phyloP scores from a whole-genome alignment of 2,329 filamentous ascomycete genomes.

The Pestalotiopsis sp. region DNA sequence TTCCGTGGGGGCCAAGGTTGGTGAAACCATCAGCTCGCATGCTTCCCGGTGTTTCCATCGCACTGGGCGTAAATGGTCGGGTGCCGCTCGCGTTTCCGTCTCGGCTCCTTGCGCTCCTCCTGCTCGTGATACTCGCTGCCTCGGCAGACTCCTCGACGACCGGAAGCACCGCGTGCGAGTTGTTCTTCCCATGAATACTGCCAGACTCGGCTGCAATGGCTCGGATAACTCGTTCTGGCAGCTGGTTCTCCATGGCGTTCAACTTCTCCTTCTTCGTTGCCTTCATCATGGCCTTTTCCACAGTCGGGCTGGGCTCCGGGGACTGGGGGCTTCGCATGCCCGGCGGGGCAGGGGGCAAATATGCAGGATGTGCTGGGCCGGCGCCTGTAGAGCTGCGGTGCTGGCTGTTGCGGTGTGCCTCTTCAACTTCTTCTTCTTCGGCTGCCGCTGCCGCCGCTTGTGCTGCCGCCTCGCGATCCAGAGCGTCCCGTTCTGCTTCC shows the following conservation, averaged over 20 bases:
- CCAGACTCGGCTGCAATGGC: constrained; percentile 24
- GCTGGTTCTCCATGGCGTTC: constrained; percentile 28
- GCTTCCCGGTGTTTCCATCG: constrained; percentile 29
- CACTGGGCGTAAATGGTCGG: constrained; percentile 33
- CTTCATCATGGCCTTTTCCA: constrained; percentile 29
- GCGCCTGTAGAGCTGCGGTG: constrained; percentile 10
- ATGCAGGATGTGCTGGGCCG: constrained; percentile 25
- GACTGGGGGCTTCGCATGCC: constrained; percentile 30
- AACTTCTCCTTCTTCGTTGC: constrained; percentile 30
- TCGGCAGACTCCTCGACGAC: constrained; percentile 92
- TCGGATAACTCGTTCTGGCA: constrained; percentile 31
- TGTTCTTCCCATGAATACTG: constrained; percentile 23
- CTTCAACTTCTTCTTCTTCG: constrained; percentile 27
- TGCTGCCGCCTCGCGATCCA: constrained; percentile 55
- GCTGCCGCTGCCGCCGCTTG: constrained; percentile 33
- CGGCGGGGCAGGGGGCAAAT: constrained; percentile 32
- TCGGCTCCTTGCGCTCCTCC: constrained; percentile 57
- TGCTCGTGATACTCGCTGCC: constrained; percentile 49
- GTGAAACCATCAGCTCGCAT: constrained; percentile 33
- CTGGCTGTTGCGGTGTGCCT: constrained; percentile 23
- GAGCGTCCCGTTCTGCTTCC: constrained; percentile 70
- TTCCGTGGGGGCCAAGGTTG: constrained; percentile 29
- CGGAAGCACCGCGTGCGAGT: constrained; percentile 56
- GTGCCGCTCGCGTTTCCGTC: constrained; percentile 38
- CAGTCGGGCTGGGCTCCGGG: constrained; percentile 28